Evolutionary conservation across 1,139 yeast species (phyloP).

Genomic region (Kodamaea suecica): DNA sequence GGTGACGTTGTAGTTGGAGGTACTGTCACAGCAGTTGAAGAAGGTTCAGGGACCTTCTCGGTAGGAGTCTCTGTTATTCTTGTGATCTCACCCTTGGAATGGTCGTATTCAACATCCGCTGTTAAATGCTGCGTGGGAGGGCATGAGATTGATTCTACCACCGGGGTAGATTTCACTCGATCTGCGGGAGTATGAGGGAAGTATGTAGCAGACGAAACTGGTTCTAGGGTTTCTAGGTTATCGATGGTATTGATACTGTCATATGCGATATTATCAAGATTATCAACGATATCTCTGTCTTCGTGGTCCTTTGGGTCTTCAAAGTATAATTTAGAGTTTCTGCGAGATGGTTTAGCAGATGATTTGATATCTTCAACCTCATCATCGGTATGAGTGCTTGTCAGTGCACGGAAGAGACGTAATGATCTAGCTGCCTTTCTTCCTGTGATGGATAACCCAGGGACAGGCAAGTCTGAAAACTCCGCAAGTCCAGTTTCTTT

Average conservation of each 20-base stretch:
- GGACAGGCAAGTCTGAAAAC: background rate
- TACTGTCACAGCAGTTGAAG: no score
- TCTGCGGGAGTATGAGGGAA: constrained; percentile 54
- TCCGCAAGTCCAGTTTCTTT: background rate
- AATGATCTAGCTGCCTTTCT: constrained; percentile 41
- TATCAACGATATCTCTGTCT: constrained; percentile 1
- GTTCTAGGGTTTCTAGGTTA: no score
- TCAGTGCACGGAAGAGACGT: constrained; percentile 29
- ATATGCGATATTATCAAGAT: no score
- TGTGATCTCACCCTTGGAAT: constrained; percentile 28
- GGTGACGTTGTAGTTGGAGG: background rate
- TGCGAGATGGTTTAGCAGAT: constrained; percentile 4
- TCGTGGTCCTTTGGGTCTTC: constrained; percentile 5
- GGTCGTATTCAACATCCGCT: constrained; percentile 40
- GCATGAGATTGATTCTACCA: no score
- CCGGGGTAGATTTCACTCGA: constrained; percentile 3
- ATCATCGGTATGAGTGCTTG: constrained; percentile 15
- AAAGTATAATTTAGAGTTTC: constrained; percentile 6
- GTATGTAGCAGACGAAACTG: constrained; percentile 65
- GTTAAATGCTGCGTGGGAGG: constrained; percentile 31
- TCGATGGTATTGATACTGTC: no score
- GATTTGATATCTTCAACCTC: constrained; percentile 7
- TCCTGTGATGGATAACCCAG: constrained; percentile 23
- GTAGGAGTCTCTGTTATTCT: background rate
- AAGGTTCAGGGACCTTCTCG: no score